Percentiles rank a stretch among this genome's conserved stretches.
Evolutionary conservation across 1,284 basidiomycete genomes (phyloP).

Genomic region (Boletus sp.): DNA sequence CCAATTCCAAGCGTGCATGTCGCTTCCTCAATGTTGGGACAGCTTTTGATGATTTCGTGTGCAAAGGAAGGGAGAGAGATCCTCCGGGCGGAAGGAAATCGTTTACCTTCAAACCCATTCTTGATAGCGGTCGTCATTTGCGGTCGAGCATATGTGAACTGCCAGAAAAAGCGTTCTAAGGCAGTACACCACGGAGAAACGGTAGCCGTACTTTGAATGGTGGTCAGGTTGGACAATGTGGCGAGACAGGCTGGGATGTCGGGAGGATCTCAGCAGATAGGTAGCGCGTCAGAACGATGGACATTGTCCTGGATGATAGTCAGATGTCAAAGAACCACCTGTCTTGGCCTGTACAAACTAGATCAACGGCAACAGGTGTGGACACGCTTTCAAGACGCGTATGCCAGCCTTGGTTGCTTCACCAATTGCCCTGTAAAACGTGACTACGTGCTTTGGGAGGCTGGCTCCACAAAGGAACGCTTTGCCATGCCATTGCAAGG

Average conservation of each 20-base stretch:
- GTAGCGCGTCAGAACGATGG: constrained; percentile 17
- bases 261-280: constrained; percentile 23
- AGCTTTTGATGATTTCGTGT: constrained; percentile 34
- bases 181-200: background rate
- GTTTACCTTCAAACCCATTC: constrained; percentile 23
- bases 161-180: background rate
- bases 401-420: background rate
- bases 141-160: constrained; percentile 6
- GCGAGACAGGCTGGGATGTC: constrained; percentile 31
- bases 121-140: constrained; percentile 31
- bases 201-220: constrained; percentile 23
- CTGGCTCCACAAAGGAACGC: constrained; percentile 4
- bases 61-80: constrained; percentile 27
- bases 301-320: constrained; percentile 23
- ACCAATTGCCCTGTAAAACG: background rate
- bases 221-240: constrained; percentile 33
- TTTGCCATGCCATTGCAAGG: constrained; percentile 20
- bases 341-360: constrained; percentile 2
- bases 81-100: constrained; percentile 29
- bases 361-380: constrained; percentile 9
- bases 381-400: constrained; percentile 6
- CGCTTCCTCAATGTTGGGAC: constrained; percentile 30
- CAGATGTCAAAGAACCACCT: background rate
- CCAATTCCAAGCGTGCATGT: constrained; percentile 15
- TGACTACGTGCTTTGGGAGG: background rate